Conservation (phyloP, 768 basidiomycete genomes). For the Podaxis carcinomalis region DNA sequence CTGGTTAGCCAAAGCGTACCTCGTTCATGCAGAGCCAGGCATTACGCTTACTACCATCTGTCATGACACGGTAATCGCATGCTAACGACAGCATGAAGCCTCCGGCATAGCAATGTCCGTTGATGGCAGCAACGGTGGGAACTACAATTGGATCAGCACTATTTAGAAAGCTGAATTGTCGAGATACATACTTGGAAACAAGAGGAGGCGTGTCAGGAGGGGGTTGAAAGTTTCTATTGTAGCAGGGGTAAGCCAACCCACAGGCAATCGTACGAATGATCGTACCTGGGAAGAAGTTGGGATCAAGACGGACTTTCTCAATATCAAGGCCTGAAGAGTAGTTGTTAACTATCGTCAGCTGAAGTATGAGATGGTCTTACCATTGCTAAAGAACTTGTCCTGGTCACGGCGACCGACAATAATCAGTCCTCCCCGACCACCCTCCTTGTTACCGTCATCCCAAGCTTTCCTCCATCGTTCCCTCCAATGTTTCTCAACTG, state of each 20-base stretch:
- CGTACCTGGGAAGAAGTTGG: slow-evolving; percentile 63
- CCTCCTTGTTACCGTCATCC: slow-evolving; percentile 40
- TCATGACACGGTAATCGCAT: slow-evolving; percentile 91
- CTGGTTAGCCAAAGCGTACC: slow-evolving; percentile 30
- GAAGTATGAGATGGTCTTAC: slow-evolving; percentile 26
- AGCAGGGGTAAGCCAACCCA: slow-evolving; percentile 6
- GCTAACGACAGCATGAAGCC: slow-evolving; percentile 74
- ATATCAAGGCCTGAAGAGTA: slow-evolving; percentile 60
- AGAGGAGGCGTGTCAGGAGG: slow-evolving; percentile 59
- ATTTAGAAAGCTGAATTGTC: neutral
- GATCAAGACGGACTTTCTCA: slow-evolving; percentile 43
- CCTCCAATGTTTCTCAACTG: slow-evolving; percentile 71
- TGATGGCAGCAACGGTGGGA: slow-evolving; percentile 74
- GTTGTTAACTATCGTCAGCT: neutral
- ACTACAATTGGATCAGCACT: slow-evolving; percentile 36
- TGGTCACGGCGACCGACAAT: slow-evolving; percentile 72
- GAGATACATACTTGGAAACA: slow-evolving; percentile 65
- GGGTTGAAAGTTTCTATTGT: slow-evolving; percentile 69
- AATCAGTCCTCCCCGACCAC: slow-evolving; percentile 66
- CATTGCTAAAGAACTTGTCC: slow-evolving; percentile 89
- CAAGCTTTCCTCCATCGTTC: slow-evolving; percentile 41
- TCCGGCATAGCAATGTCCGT: slow-evolving; percentile 84
- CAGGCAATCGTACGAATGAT: neutral
- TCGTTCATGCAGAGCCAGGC: slow-evolving; percentile 95
- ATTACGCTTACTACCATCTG: slow-evolving; percentile 68